Percentiles rank a stretch among this genome's conserved stretches.
phyloP scores from a whole-genome alignment of 2,329 filamentous ascomycete genomes.

The Dactylellina parvicollis region DNA sequence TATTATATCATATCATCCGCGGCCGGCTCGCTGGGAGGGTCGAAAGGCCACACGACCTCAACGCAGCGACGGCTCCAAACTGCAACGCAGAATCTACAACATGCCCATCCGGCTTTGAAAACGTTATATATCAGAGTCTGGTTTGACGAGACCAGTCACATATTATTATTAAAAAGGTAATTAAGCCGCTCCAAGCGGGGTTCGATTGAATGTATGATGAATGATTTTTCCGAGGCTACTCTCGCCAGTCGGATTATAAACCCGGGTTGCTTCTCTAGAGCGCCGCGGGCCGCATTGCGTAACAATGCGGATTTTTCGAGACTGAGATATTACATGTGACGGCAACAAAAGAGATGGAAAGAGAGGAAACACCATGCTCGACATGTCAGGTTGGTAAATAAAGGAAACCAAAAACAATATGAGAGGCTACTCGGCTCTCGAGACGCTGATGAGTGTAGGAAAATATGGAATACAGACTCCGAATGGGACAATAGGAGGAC shows the following conservation, averaged over 20 bases:
- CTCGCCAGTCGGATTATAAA: background rate
- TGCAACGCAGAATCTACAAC: constrained; percentile 47
- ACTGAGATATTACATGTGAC: constrained; percentile 4
- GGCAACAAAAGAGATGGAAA: background rate
- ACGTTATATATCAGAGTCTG: too few relatives aligned
- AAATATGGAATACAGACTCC: background rate
- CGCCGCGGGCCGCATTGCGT: background rate
- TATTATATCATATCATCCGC: background rate
- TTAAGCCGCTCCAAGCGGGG: constrained; percentile 5
- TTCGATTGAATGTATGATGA: background rate
- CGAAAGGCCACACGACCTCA: constrained; percentile 39
- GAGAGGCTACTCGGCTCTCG: too few relatives aligned
- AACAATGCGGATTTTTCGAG: constrained; percentile 4
- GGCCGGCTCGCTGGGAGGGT: background rate
- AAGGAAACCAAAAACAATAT: background rate
- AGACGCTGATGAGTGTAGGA: background rate
- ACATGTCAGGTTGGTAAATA: background rate
- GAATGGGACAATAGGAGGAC: background rate
- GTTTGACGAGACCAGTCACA: too few relatives aligned
- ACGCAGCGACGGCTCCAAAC: background rate
- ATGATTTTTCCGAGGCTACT: background rate
- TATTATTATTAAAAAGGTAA: background rate
- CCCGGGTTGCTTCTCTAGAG: background rate
- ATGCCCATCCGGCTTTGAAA: too few relatives aligned
- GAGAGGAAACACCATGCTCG: constrained; percentile 8